phyloP scores from a whole-genome alignment of 306 rosid genomes.

The Castanea crenata region DNA sequence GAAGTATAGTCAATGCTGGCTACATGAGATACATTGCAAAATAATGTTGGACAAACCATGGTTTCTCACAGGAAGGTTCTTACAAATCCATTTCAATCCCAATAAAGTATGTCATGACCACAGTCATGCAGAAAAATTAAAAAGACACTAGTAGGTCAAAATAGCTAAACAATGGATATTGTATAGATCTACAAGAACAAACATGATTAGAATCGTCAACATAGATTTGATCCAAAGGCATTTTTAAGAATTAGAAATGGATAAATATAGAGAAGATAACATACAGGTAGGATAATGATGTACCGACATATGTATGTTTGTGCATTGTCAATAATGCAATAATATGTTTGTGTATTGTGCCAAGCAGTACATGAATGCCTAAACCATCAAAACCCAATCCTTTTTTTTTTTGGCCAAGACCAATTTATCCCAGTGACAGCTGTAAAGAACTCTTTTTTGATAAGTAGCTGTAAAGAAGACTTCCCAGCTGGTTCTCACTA shows the following conservation, averaged over 20 bases:
- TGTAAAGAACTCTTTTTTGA: neutral
- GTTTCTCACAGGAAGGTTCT: neutral
- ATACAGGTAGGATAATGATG: too few species aligned
- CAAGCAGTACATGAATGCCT: neutral
- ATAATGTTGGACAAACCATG: neutral
- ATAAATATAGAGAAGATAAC: neutral
- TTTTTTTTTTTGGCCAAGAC: neutral
- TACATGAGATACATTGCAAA: neutral
- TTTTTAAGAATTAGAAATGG: neutral
- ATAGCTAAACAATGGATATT: neutral
- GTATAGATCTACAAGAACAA: neutral
- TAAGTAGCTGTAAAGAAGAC: neutral
- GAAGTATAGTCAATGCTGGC: constrained; percentile 19
- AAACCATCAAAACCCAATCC: neutral
- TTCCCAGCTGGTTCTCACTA: neutral
- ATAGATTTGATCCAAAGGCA: neutral
- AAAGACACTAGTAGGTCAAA: neutral
- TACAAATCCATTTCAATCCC: neutral
- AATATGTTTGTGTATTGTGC: too few species aligned
- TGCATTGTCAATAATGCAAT: neutral
- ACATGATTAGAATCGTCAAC: too few species aligned
- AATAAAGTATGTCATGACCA: neutral
- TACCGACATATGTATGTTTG: neutral
- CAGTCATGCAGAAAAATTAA: neutral
- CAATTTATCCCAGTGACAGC: neutral